Evolutionary conservation across 139 green algal species (phyloP).

Genomic region (Limnomonas spitsbergensis): DNA sequence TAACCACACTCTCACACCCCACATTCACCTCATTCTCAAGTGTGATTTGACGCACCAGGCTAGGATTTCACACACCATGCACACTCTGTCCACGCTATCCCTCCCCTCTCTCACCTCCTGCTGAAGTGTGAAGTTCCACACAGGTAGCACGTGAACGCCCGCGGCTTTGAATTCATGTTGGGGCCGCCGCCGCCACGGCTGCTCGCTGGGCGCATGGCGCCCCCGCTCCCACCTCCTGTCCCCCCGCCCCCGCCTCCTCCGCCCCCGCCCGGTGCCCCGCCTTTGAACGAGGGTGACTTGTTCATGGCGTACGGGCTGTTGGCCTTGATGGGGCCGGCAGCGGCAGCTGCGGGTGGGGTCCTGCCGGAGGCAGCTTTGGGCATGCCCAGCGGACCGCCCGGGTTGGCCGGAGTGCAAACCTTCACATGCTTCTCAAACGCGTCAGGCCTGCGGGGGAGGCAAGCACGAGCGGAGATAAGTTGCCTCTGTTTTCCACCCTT

Average conservation of each 20-base stretch:
- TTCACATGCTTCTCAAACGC: slow-evolving; percentile 44
- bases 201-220: not conserved
- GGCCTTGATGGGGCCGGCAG: not conserved
- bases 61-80: no score
- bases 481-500: no score
- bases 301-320: not conserved
- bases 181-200: not conserved
- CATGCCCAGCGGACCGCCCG: slow-evolving; percentile 39
- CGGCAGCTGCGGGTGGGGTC: not conserved
- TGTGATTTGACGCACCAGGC: no score
- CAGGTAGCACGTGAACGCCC: slow-evolving; percentile 27
- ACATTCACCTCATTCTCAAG: no score
- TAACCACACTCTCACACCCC: no score
- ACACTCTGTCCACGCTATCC: no score
- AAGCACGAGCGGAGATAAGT: no score
- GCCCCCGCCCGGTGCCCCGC: not conserved
- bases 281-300: not conserved
- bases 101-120: no score
- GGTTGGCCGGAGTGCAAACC: slow-evolving; percentile 46
- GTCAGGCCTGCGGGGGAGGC: slow-evolving; percentile 16
- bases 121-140: not conserved
- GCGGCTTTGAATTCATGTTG: slow-evolving; percentile 24
- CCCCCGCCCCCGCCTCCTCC: not conserved
- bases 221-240: not conserved
- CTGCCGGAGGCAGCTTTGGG: not conserved